phyloP scores from a whole-genome alignment of 2,329 filamentous ascomycete genomes.

The Pseudogymnoascus sp. region DNA sequence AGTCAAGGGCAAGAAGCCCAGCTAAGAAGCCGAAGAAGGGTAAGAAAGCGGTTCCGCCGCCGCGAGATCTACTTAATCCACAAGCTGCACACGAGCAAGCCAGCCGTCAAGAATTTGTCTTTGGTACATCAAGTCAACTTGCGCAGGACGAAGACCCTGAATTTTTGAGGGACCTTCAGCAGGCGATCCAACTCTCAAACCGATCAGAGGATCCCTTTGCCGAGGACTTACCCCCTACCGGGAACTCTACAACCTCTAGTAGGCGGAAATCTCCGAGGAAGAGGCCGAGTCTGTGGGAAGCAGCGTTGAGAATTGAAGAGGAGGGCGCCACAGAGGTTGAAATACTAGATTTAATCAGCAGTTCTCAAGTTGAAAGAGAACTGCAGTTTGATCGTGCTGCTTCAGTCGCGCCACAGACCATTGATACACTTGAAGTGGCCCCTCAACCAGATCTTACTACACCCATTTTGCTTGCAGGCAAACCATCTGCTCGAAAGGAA shows the following conservation, averaged over 20 bases:
- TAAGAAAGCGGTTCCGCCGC: constrained; percentile 31
- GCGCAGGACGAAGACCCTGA: constrained; percentile 65
- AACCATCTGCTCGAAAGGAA: not conserved
- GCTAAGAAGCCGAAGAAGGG: constrained; percentile 28
- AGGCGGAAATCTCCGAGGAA: constrained; percentile 10
- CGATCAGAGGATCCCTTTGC: constrained; percentile 25
- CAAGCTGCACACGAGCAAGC: constrained; percentile 59
- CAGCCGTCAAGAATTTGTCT: constrained; percentile 67
- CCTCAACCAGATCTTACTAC: not conserved
- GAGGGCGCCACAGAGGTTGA: constrained; percentile 59
- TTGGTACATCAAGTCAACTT: constrained; percentile 80
- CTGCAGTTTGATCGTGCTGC: not conserved
- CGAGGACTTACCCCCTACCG: constrained; percentile 3
- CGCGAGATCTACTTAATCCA: constrained; percentile 58
- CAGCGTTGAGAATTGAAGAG: constrained; percentile 58
- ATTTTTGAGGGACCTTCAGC: constrained; percentile 54
- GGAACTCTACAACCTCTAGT: not conserved
- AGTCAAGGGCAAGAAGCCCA: constrained; percentile 20
- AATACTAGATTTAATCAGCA: constrained; percentile 50
- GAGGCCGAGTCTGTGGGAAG: constrained; percentile 56
- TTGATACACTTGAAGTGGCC: not conserved
- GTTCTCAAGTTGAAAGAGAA: constrained; percentile 5
- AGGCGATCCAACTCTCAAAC: constrained; percentile 55
- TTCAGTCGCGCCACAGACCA: not conserved
- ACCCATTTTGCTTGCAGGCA: not conserved